Percentiles rank a stretch among this genome's conserved stretches.
Conservation (phyloP, 306 rosid species). For the Dryas octopetala region DNA sequence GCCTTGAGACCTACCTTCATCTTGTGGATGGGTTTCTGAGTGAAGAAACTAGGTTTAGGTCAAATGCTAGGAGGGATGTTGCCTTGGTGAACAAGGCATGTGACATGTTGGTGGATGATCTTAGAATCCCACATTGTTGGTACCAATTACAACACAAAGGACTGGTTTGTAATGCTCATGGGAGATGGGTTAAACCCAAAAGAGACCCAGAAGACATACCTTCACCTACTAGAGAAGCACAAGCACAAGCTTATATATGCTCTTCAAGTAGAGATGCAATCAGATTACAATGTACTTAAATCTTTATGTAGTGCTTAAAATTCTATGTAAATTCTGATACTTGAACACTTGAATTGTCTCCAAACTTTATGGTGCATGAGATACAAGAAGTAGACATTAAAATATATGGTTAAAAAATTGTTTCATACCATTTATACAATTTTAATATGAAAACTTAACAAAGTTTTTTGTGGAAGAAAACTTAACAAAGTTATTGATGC, state of each 20-base stretch:
- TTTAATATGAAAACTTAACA: no score
- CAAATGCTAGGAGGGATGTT: slow-evolving; percentile 58
- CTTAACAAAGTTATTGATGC: no score
- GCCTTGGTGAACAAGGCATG: slow-evolving; percentile 68
- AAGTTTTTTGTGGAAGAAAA: no score
- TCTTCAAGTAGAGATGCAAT: slow-evolving; percentile 22
- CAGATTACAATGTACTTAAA: slow-evolving; percentile 18
- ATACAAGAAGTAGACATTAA: no score
- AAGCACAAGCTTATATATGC: slow-evolving; percentile 9
- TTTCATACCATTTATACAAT: no score
- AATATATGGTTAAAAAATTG: no score
- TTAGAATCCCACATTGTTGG: slow-evolving; percentile 64
- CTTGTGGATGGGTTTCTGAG: slow-evolving; percentile 57
- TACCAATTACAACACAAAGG: slow-evolving; percentile 64
- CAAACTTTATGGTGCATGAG: no score
- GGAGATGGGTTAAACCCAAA: slow-evolving; percentile 76
- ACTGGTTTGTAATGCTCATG: slow-evolving; percentile 52
- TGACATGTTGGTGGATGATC: slow-evolving; percentile 59
- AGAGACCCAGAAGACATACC: slow-evolving; percentile 68
- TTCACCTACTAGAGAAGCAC: slow-evolving; percentile 43
- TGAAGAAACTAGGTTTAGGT: slow-evolving; percentile 29
- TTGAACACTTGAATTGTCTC: background rate
- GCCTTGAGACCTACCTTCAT: slow-evolving; percentile 67
- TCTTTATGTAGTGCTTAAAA: slow-evolving; percentile 1
- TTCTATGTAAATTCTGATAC: background rate